phyloP scores from a whole-genome alignment of 495 filamentous ascomycete genomes.

The Tuber borchii region DNA sequence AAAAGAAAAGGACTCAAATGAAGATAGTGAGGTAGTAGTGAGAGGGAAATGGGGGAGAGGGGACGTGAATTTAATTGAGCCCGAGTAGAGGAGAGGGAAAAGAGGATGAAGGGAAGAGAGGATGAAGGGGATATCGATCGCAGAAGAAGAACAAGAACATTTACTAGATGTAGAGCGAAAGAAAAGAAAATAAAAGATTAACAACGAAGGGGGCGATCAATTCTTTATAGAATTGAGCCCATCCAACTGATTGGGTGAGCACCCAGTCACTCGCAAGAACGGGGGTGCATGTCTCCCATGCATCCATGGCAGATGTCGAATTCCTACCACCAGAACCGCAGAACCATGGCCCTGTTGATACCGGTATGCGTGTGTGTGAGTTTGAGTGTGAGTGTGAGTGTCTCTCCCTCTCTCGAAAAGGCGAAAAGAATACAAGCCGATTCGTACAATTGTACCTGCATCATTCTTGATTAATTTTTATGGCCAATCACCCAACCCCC shows the following conservation, averaged over 20 bases:
- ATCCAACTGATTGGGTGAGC: background rate
- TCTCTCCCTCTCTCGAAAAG: background rate
- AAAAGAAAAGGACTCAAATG: background rate
- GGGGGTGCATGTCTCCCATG: background rate
- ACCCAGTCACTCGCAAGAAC: background rate
- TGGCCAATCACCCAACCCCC: background rate
- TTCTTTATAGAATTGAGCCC: background rate
- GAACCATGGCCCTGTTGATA: background rate
- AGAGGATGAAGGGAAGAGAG: too few species aligned
- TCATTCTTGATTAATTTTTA: background rate
- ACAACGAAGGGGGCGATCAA: background rate
- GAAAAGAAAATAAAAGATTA: background rate
- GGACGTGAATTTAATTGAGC: background rate
- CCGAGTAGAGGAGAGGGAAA: background rate
- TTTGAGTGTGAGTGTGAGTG: background rate
- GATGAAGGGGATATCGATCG: background rate
- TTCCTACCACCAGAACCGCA: background rate
- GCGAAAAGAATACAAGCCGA: background rate
- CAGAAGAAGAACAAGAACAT: background rate
- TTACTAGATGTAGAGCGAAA: background rate
- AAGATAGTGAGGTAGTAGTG: background rate
- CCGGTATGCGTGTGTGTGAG: background rate
- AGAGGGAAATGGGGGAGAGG: too few species aligned
- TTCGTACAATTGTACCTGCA: conserved; percentile 4
- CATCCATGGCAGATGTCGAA: conserved; percentile 3